Conservation (phyloP, 768 basidiomycete species). For the Coprinopsis marcescibilis region DNA sequence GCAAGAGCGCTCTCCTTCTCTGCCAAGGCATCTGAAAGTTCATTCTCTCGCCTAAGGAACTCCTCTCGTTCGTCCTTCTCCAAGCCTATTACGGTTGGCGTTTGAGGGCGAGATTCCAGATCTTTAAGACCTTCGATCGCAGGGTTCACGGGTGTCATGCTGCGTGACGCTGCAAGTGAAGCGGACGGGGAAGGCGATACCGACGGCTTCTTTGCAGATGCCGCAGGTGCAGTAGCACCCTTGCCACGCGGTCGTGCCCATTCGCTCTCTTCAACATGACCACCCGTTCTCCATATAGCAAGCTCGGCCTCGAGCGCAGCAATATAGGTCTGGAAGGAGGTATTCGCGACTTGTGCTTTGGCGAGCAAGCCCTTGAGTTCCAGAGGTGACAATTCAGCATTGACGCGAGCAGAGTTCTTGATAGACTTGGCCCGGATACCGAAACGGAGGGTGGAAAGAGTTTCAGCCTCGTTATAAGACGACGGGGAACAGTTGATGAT, state of each 20-base stretch:
- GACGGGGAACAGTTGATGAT: constrained; percentile 99
- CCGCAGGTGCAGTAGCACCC: constrained; percentile 40
- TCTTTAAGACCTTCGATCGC: constrained; percentile 66
- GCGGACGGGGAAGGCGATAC: constrained; percentile 60
- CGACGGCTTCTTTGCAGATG: constrained; percentile 58
- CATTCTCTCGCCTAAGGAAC: constrained; percentile 93
- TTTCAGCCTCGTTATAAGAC: constrained; percentile 95
- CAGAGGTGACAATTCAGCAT: constrained; percentile 92
- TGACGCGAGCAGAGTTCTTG: constrained; percentile 99
- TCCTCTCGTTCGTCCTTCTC: constrained; percentile 98
- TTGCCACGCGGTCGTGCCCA: constrained; percentile 78
- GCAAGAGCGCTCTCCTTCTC: constrained; percentile 83
- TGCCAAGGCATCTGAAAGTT: constrained; percentile 86
- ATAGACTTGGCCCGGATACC: constrained; percentile 99
- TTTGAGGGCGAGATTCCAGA: constrained; percentile 82
- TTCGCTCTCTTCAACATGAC: constrained; percentile 73
- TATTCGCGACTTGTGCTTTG: constrained; percentile 84
- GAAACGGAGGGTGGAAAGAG: constrained; percentile 93
- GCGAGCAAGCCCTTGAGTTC: constrained; percentile 91
- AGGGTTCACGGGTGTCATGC: constrained; percentile 72
- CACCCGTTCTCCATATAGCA: constrained; percentile 83
- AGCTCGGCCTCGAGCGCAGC: constrained; percentile 88
- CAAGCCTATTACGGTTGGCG: constrained; percentile 80
- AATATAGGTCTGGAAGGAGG: constrained; percentile 81
- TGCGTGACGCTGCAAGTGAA: constrained; percentile 41